Conservation (phyloP, 2,329 filamentous ascomycete genomes). For the Colletotrichum lentis region DNA sequence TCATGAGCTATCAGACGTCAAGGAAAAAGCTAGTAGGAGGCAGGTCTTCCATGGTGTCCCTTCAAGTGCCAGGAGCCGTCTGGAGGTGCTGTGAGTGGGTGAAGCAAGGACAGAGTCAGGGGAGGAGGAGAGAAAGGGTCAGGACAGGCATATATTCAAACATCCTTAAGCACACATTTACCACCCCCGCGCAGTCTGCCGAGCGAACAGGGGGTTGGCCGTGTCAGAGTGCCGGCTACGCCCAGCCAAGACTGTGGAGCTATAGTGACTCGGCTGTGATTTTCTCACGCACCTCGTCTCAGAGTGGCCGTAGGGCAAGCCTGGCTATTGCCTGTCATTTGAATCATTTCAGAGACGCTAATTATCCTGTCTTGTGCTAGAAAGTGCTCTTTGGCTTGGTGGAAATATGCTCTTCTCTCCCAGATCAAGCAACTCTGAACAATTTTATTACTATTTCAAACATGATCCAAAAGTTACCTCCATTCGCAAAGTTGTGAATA, state of each 20-base stretch:
- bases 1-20: too few species aligned
- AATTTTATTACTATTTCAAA: too few species aligned
- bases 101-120: background rate
- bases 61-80: background rate
- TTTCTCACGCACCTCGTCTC: background rate
- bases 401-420: too few species aligned
- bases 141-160: conserved; percentile 20
- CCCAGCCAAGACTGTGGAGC: background rate
- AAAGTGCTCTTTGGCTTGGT: background rate
- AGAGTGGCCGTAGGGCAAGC: conserved; percentile 1
- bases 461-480: background rate
- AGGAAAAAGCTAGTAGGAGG: too few species aligned
- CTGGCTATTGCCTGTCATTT: background rate
- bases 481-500: background rate
- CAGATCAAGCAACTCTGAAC: background rate
- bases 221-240: conserved; percentile 9
- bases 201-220: background rate
- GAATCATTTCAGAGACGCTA: background rate
- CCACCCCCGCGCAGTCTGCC: background rate
- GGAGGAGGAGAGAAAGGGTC: background rate
- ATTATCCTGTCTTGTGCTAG: background rate
- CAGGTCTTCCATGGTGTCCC: background rate
- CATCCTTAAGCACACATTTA: conserved; percentile 22
- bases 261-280: background rate
- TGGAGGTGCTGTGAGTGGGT: background rate